phyloP scores from a whole-genome alignment of 805 yeast species.

The Debaryomyces prosopidis region DNA sequence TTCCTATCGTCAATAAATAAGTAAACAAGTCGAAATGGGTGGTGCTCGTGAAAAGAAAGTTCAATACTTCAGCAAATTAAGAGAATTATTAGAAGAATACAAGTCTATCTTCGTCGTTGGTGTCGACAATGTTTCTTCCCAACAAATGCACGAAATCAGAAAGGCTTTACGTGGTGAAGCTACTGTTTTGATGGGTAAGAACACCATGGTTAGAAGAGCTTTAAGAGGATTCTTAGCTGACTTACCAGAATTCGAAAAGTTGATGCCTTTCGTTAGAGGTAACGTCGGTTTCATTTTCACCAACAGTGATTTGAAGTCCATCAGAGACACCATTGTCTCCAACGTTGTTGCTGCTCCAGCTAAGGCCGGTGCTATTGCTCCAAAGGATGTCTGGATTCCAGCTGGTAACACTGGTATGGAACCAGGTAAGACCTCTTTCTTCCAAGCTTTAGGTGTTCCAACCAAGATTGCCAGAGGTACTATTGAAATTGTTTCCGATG shows the following conservation, averaged over 20 bases:
- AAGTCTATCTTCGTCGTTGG: constrained; percentile 98
- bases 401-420: constrained; percentile 99
- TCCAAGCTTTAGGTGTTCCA: constrained; percentile 99
- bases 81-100: constrained; percentile 94
- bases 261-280: constrained; percentile 94
- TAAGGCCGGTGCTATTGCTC: constrained; percentile 99
- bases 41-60: constrained; percentile 97
- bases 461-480: constrained; percentile 99
- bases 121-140: constrained; percentile 99
- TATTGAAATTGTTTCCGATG: constrained; percentile 97
- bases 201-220: constrained; percentile 99
- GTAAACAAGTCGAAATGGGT: constrained; percentile 93
- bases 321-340: constrained; percentile 83
- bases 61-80: constrained; percentile 93
- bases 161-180: constrained; percentile 93
- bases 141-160: constrained; percentile 99
- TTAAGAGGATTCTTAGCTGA: constrained; percentile 92
- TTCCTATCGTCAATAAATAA: constrained; percentile 70
- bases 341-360: constrained; percentile 99
- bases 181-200: constrained; percentile 98
- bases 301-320: constrained; percentile 86
- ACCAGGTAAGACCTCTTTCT: constrained; percentile 99
- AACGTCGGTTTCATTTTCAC: constrained; percentile 99
- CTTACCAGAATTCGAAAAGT: constrained; percentile 93
- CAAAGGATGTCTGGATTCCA: constrained; percentile 95